phyloP scores from a whole-genome alignment of 306 rosid genomes.

The Quercus glauca region DNA sequence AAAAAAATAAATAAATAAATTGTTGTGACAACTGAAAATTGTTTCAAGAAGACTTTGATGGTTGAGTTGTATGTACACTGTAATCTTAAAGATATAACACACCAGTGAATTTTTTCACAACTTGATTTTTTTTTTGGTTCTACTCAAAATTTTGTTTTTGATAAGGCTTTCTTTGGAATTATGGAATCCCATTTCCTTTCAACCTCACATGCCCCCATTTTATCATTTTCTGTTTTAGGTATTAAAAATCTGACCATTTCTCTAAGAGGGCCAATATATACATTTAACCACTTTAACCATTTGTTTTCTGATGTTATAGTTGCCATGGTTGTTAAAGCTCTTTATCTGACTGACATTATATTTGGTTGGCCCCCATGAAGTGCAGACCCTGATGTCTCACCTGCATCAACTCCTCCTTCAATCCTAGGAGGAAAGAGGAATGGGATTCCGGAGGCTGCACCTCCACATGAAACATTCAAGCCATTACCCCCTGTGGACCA shows the following conservation, averaged over 20 bases:
- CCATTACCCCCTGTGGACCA: constrained; percentile 37
- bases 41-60: background rate
- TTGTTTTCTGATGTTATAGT: background rate
- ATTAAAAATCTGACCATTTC: background rate
- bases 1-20: background rate
- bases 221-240: background rate
- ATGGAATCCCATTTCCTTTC: background rate
- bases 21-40: background rate
- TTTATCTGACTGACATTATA: background rate
- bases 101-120: background rate
- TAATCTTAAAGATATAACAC: background rate
- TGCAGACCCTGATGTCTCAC: constrained; percentile 67
- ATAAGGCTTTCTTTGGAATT: background rate
- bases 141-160: background rate
- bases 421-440: constrained; percentile 26
- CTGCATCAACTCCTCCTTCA: constrained; percentile 50
- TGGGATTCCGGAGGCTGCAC: constrained; percentile 45
- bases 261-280: background rate
- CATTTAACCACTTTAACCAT: background rate
- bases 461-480: constrained; percentile 35
- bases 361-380: constrained; percentile 17
- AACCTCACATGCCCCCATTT: background rate
- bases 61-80: background rate
- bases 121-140: background rate
- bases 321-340: background rate